Evolutionary conservation across 768 basidiomycete species (phyloP).

Genomic region (Suillus lakei): DNA sequence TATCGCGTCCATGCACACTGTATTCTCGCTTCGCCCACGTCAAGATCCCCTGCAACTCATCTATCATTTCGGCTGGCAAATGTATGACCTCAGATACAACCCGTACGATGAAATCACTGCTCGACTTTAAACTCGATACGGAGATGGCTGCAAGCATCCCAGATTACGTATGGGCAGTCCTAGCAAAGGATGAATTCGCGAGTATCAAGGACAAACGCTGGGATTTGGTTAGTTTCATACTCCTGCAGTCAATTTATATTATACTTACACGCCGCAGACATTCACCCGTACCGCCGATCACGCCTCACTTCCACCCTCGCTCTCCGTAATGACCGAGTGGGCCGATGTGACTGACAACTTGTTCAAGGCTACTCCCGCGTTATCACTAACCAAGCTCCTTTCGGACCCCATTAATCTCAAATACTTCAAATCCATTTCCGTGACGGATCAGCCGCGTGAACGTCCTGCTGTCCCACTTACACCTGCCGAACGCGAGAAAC

Average conservation of each 20-base stretch:
- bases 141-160: slow-evolving; percentile 43
- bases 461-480: slow-evolving; percentile 62
- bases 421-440: slow-evolving; percentile 87
- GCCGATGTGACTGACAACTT: slow-evolving; percentile 84
- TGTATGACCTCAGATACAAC: slow-evolving; percentile 78
- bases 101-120: slow-evolving; percentile 70
- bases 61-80: slow-evolving; percentile 61
- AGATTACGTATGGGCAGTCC: slow-evolving; percentile 84
- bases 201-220: slow-evolving; percentile 74
- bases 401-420: slow-evolving; percentile 65
- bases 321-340: slow-evolving; percentile 86
- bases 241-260: slow-evolving; percentile 8
- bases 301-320: slow-evolving; percentile 57
- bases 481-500: slow-evolving; percentile 63
- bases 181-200: slow-evolving; percentile 78
- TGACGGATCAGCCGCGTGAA: slow-evolving; percentile 84
- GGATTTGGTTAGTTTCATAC: slow-evolving; percentile 74
- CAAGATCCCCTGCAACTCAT: slow-evolving; percentile 78
- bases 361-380: slow-evolving; percentile 56
- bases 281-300: slow-evolving; percentile 82
- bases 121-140: slow-evolving; percentile 77
- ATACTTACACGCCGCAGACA: slow-evolving; percentile 51
- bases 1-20: slow-evolving; percentile 76
- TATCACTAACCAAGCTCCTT: slow-evolving; percentile 60
- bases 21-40: slow-evolving; percentile 77